These are phyloP conservation scores for Protomyces gravidus DNA, from an alignment of 1,139 yeast genomes.

Conservation along the genomic window DNA sequence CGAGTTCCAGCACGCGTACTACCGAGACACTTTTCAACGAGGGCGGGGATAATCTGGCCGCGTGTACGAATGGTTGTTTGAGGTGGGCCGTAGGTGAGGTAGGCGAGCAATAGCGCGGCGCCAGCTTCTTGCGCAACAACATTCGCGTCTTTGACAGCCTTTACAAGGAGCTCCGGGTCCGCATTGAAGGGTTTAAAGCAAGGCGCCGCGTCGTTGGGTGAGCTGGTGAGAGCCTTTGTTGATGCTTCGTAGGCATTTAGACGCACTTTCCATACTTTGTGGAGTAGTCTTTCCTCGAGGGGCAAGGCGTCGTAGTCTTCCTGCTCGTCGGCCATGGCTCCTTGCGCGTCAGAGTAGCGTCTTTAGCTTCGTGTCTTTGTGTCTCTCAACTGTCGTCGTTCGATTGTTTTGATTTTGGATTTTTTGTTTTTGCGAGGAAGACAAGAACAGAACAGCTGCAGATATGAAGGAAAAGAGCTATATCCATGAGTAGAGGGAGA, in stretches of 20 bases:
- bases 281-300: constrained; percentile 60
- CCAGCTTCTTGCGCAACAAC: constrained; percentile 93
- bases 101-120: constrained; percentile 53
- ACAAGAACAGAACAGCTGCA: no score
- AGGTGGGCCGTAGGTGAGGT: constrained; percentile 58
- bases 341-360: background rate
- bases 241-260: constrained; percentile 72
- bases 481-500: no score
- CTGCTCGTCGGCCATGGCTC: constrained; percentile 26
- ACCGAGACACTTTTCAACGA: constrained; percentile 65
- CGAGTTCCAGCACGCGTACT: constrained; percentile 76
- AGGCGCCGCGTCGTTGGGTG: constrained; percentile 54
- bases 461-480: no score
- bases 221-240: constrained; percentile 50
- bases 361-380: background rate
- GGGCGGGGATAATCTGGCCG: constrained; percentile 27
- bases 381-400: background rate
- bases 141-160: constrained; percentile 67
- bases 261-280: constrained; percentile 90
- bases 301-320: constrained; percentile 63
- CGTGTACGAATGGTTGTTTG: constrained; percentile 39
- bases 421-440: no score
- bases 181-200: constrained; percentile 50
- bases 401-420: background rate
- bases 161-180: constrained; percentile 53